Base-by-base conservation (phyloP, 2,329 filamentous ascomycete species). In the Ustilaginoidea virens region DNA sequence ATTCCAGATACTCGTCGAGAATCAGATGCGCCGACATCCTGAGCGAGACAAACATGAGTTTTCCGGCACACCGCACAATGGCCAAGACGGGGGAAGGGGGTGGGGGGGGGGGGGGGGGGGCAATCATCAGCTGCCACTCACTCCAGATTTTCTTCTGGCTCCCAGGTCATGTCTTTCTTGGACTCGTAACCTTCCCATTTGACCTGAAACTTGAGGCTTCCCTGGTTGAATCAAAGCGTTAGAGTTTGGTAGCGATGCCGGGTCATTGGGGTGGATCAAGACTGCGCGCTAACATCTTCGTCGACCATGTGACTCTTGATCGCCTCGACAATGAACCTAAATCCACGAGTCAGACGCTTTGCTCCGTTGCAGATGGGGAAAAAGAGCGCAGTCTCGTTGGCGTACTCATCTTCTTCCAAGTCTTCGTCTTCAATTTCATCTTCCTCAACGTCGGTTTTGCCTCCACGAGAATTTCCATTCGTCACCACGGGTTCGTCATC, bases 111-210 rank as follows among this genome's bases (percentile, higher is more conserved):
- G n/a, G n/a, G n/a, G n/a, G n/a, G n/a, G n/a, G n/a, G n/a, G n/a
- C n/a, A n/a, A n/a, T n/a, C n/a, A n/a, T 11, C 10, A 9, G 8
- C 22, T 24, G 11, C 4, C 13, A 34, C 45, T 28, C 38, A 53
- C 51, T 37, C 24, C 5, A 54, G 40, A 33, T 85, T 86, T 8
- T 72, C 69, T 41, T 81, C 74, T 0, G 78, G 74, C 46, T 90
- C 81, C 80, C 80, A 87, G 0, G 81, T 90, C 43, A 69, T 54
- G 39, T 90, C 81, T 0, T 58, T 49, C 36, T 74, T 71, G 36
- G 74, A 67, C 0, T 80, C 69, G 36, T 76, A 90, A 3, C 80
- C 80, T 38, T 80, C 70, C 81, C 81, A 90, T 43, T 87, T 85
- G 20, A 90, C 78, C 29, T 76, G 63, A 44, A 78, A 85, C 26